These are phyloP conservation scores for Sophora flavescens DNA, from an alignment of 306 rosid genomes.

Conservation along the genomic window DNA sequence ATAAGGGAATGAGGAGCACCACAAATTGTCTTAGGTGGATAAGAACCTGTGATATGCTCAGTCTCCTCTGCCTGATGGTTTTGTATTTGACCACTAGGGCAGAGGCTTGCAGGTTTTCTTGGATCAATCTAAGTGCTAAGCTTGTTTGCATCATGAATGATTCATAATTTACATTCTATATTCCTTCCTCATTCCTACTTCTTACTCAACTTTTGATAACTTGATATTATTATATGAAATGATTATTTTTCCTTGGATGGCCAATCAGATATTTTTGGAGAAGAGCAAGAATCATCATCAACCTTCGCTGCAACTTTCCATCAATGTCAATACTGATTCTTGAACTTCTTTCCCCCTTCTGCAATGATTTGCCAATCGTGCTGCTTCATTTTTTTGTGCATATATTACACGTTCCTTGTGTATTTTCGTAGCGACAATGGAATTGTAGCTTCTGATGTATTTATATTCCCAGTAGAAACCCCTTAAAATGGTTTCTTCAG, in stretches of 20 bases:
- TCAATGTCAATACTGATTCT: conserved; percentile 46
- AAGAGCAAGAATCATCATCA: conserved; percentile 58
- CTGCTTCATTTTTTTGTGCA: conserved; percentile 37
- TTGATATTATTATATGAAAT: conserved; percentile 27
- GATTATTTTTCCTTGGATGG: conserved; percentile 39
- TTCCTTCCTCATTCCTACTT: background rate
- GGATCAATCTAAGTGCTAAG: conserved; percentile 11
- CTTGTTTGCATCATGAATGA: background rate
- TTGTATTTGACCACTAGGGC: background rate
- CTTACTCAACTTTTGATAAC: conserved; percentile 12
- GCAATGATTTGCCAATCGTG: conserved; percentile 5
- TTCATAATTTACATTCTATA: conserved; percentile 9
- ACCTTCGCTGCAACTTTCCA: conserved; percentile 46
- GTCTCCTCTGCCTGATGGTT: conserved; percentile 12
- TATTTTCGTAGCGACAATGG: conserved; percentile 45
- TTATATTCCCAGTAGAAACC: conserved; percentile 42
- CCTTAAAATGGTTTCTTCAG: conserved; percentile 28
- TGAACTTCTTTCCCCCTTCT: conserved; percentile 46
- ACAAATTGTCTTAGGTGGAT: conserved; percentile 13
- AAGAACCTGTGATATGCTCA: conserved; percentile 3
- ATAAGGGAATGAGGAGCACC: background rate
- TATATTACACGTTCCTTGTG: conserved; percentile 45
- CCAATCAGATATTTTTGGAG: conserved; percentile 77
- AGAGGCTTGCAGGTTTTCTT: conserved; percentile 18
- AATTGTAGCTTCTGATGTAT: conserved; percentile 7